Percentiles rank a stretch among this genome's conserved stretches.
phyloP scores from a whole-genome alignment of 1,284 basidiomycete species.

The Stygiomarasmius scandens region DNA sequence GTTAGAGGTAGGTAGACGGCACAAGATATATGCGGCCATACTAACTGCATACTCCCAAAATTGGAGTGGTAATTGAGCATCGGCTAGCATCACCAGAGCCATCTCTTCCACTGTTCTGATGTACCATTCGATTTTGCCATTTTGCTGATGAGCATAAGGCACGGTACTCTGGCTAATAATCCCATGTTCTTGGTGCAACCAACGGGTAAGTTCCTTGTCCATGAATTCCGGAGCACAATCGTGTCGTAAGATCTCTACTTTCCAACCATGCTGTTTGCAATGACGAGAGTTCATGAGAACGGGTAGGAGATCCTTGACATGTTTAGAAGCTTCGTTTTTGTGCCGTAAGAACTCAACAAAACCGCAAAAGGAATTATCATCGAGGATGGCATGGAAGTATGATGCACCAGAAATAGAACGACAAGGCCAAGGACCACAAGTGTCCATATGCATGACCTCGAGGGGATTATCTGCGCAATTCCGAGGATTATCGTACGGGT shows the following conservation, averaged over 20 bases:
- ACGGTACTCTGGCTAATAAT: slow-evolving; percentile 30
- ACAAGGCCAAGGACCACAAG: too few relatives aligned
- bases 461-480: slow-evolving; percentile 18
- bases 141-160: slow-evolving; percentile 28
- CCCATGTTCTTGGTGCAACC: not conserved
- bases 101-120: too few relatives aligned
- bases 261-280: not conserved
- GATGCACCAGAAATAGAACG: slow-evolving; percentile 21
- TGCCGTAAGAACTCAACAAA: not conserved
- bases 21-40: slow-evolving; percentile 21
- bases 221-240: slow-evolving; percentile 2
- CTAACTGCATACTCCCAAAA: slow-evolving; percentile 28
- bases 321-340: not conserved
- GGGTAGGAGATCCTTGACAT: not conserved
- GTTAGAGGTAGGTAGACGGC: slow-evolving; percentile 19
- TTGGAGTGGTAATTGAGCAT: slow-evolving; percentile 24
- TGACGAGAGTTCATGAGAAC: not conserved
- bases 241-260: not conserved
- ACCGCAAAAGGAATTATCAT: slow-evolving; percentile 24
- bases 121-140: too few relatives aligned
- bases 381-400: slow-evolving; percentile 23
- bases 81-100: slow-evolving; percentile 22
- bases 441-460: slow-evolving; percentile 27
- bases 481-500: slow-evolving; percentile 4
- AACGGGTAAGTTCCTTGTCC: not conserved